phyloP scores from a whole-genome alignment of 371 early-diverging fungal genomes.

The Rhizopus sp. region DNA sequence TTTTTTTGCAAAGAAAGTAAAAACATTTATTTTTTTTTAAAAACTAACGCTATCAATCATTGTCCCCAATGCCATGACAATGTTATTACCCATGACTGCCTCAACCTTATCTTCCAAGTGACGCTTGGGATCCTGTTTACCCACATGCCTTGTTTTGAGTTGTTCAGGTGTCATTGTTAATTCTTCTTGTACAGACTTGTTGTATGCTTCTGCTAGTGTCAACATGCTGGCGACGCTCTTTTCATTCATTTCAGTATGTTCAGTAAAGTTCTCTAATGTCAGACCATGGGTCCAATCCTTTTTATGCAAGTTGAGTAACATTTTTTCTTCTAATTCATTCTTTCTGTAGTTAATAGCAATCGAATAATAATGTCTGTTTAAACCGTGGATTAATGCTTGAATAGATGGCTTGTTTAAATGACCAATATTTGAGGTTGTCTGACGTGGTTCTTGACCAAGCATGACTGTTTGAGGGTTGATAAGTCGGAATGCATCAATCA shows the following conservation, averaged over 20 bases:
- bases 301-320: constrained; percentile 98
- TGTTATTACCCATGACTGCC: constrained; percentile 89
- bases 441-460: constrained; percentile 97
- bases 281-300: constrained; percentile 99
- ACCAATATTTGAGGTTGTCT: constrained; percentile 99
- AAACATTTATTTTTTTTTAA: constrained; percentile 27
- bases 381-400: constrained; percentile 98
- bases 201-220: constrained; percentile 86
- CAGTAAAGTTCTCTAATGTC: constrained; percentile 80
- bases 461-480: constrained; percentile 93
- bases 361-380: constrained; percentile 99
- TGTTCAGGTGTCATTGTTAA: constrained; percentile 92
- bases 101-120: constrained; percentile 94
- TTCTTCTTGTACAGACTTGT: constrained; percentile 96
- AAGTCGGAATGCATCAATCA: constrained; percentile 99
- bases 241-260: constrained; percentile 83
- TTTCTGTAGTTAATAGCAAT: constrained; percentile 99
- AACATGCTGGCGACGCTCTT: constrained; percentile 84
- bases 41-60: constrained; percentile 88
- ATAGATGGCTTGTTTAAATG: constrained; percentile 98
- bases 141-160: constrained; percentile 95
- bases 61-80: constrained; percentile 91
- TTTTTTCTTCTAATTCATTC: constrained; percentile 98
- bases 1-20: background rate
- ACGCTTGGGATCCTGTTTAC: constrained; percentile 98